Evolutionary conservation across 805 yeast genomes (phyloP).

Genomic region (Hanseniaspora osmophila): DNA sequence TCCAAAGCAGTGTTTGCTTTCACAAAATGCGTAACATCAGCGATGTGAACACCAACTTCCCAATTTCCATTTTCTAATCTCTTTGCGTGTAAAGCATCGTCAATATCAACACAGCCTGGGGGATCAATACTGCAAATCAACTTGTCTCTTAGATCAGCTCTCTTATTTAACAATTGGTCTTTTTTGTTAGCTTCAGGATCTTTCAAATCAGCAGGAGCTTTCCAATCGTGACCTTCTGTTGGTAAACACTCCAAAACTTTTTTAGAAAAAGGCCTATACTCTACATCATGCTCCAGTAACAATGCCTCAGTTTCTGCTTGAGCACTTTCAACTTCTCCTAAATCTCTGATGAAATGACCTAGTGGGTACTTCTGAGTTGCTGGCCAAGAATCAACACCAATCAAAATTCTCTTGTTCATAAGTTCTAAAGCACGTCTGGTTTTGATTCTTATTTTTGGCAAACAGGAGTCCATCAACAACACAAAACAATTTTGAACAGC

Average conservation of each 20-base stretch:
- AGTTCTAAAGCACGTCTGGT: constrained; percentile 78
- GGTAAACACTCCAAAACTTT: constrained; percentile 89
- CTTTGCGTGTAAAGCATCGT: constrained; percentile 89
- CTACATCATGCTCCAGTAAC: constrained; percentile 87
- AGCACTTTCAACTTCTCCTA: constrained; percentile 83
- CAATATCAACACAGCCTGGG: constrained; percentile 95
- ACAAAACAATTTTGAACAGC: constrained; percentile 73
- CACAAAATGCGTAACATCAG: constrained; percentile 96
- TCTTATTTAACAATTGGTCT: constrained; percentile 34
- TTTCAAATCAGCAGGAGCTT: constrained; percentile 53
- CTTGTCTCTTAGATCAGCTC: constrained; percentile 79
- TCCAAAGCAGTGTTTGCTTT: constrained; percentile 85
- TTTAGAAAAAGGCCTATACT: constrained; percentile 87
- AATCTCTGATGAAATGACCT: constrained; percentile 83
- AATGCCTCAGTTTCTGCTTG: constrained; percentile 95
- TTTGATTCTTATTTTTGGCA: constrained; percentile 75
- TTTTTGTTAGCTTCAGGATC: constrained; percentile 40
- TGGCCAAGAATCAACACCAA: constrained; percentile 90
- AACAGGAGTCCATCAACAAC: constrained; percentile 71
- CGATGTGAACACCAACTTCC: constrained; percentile 97
- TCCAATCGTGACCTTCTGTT: constrained; percentile 85
- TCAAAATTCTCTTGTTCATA: constrained; percentile 79
- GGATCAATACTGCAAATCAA: constrained; percentile 94
- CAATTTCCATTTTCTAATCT: constrained; percentile 79
- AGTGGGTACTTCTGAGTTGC: constrained; percentile 69